Base-by-base conservation (phyloP, 345 rosid genomes). In the Triadica sebifera region DNA sequence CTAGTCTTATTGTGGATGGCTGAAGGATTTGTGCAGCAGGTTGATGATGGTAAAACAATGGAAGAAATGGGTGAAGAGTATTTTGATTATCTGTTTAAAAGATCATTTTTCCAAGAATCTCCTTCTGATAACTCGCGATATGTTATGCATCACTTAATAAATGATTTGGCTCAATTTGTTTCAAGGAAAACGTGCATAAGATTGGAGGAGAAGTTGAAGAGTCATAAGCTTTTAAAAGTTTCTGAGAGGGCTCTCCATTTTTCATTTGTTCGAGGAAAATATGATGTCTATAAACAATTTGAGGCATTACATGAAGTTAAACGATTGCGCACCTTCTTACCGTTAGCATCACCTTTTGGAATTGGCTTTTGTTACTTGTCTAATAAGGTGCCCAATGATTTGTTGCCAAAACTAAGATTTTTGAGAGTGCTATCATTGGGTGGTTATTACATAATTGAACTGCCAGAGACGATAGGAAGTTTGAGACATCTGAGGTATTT, bases 1-100 rank as follows among this genome's bases (percentile, higher is more conserved):
- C 22, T 76, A 22, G 64, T 79, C 50, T 1, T 56, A 2, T 19
- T 70, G 24, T 79, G 79, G 82, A 79, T 75, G 64, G 73, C 76
- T 9, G 76, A 70, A 64, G 82, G 78, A 22, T 47, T 65, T 2
- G 16, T 71, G 25, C 69, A 59, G 45, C 69, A 16, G 4, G 56
- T 7, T 5, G 39, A 56, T 29, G 62, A 29, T 8, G 12, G 66
- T 6, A 43, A 46, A 38, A 47, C 12, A 0, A 15, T 37, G 34
- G 79, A 79, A 41, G 77, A 80, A 1, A 2, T 15, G 53, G 74
- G 80, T 5, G 13, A 22, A 17, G 68, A 73, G 71, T 72, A 72
- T 38, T 80, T 75, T 57, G 65, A 19, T 0, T 66, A 68, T 6
- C 62, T 79, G 4, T 10, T 74, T 17, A 55, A 75, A 1, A 73